phyloP scores from a whole-genome alignment of 129 eudicot genomes.

The Pseudognaphalium luteoalbum region DNA sequence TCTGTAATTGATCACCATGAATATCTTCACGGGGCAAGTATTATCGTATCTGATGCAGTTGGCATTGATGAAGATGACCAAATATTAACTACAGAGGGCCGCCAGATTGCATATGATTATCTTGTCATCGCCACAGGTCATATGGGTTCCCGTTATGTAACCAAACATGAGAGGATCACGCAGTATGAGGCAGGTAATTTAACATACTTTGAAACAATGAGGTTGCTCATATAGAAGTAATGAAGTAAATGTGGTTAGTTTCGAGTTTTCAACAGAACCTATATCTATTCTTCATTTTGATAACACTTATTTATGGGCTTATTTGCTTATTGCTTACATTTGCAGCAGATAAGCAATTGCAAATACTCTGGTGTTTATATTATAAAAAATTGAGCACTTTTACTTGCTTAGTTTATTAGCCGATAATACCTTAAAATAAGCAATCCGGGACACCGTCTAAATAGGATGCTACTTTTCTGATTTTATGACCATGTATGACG shows the following conservation, averaged over 20 bases:
- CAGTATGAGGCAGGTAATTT: slow-evolving; percentile 61
- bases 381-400: neutral
- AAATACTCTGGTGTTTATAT: neutral
- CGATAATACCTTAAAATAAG: no score
- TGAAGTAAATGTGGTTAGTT: neutral
- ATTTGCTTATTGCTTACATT: no score
- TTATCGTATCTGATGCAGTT: slow-evolving; percentile 55
- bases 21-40: slow-evolving; percentile 57
- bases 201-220: neutral
- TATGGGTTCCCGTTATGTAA: slow-evolving; percentile 24
- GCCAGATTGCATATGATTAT: slow-evolving; percentile 57
- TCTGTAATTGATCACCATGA: slow-evolving; percentile 58
- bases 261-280: neutral
- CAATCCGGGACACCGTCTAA: no score
- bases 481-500: neutral
- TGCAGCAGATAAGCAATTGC: neutral
- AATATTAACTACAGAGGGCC: slow-evolving; percentile 56
- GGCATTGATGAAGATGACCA: slow-evolving; percentile 48
- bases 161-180: slow-evolving; percentile 51
- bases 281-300: neutral
- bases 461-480: neutral
- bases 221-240: neutral
- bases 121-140: slow-evolving; percentile 78
- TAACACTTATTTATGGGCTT: neutral
- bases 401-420: neutral